phyloP scores from a whole-genome alignment of 768 basidiomycete genomes.

The Clathrus columnatus region DNA sequence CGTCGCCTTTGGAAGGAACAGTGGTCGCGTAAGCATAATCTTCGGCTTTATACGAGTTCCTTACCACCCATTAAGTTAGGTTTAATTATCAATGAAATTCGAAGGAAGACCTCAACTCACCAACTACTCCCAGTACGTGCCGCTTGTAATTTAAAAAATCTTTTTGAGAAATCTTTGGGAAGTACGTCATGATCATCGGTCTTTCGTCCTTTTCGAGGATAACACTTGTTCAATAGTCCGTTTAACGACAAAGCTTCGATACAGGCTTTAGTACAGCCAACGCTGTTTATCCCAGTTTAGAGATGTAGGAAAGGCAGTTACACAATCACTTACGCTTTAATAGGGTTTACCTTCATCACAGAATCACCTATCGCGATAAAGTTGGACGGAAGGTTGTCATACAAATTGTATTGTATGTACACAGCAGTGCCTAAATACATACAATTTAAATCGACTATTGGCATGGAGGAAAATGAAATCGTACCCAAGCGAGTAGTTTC shows the following conservation, averaged over 20 bases:
- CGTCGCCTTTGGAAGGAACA: not conserved
- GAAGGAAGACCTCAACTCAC: not conserved
- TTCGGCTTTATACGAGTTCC: not conserved
- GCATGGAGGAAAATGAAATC: not conserved
- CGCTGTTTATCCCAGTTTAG: conserved; percentile 6
- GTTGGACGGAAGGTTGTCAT: conserved; percentile 23
- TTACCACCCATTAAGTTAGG: not conserved
- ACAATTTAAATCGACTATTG: not conserved
- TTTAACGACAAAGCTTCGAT: conserved; percentile 17
- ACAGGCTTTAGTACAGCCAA: conserved; percentile 17
- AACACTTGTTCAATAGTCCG: conserved; percentile 8
- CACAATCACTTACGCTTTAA: conserved; percentile 13
- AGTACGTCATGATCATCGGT: not conserved
- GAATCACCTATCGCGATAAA: conserved; percentile 30
- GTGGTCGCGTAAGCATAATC: conserved; percentile 1
- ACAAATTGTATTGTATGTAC: conserved; percentile 22
- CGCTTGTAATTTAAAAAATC: not conserved
- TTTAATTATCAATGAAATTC: not conserved
- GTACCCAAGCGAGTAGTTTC: not conserved
- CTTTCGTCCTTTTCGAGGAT: no score
- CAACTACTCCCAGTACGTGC: not conserved
- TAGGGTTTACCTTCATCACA: conserved; percentile 22
- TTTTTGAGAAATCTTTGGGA: not conserved
- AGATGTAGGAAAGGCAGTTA: not conserved
- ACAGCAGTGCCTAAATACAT: conserved; percentile 15